Conservation (phyloP, 1,284 basidiomycete genomes). For the Vanrija humicola region DNA sequence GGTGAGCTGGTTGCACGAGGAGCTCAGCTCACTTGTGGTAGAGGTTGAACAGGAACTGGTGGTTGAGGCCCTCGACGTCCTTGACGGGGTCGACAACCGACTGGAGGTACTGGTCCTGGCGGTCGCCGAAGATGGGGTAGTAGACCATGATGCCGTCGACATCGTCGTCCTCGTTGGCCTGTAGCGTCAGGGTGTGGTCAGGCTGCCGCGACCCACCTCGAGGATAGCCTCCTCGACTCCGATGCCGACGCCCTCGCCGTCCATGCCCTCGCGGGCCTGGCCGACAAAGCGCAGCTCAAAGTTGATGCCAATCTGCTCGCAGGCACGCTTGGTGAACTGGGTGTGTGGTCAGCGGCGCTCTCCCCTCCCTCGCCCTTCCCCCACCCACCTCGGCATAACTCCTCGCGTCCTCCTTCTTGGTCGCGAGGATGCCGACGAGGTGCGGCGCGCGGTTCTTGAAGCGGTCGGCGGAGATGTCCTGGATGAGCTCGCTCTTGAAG, state of each 20-base stretch:
- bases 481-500: slow-evolving; percentile 47
- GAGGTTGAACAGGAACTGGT: slow-evolving; percentile 93
- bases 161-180: slow-evolving; percentile 75
- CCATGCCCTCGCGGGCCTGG: slow-evolving; percentile 51
- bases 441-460: slow-evolving; percentile 56
- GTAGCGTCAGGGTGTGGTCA: slow-evolving; percentile 19
- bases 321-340: slow-evolving; percentile 82
- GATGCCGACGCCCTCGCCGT: slow-evolving; percentile 56
- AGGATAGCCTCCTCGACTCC: slow-evolving; percentile 92
- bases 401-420: slow-evolving; percentile 77
- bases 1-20: neutral
- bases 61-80: slow-evolving; percentile 94
- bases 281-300: slow-evolving; percentile 73
- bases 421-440: slow-evolving; percentile 88
- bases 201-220: slow-evolving; percentile 52
- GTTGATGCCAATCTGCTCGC: slow-evolving; percentile 79
- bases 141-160: slow-evolving; percentile 99
- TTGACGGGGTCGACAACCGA: slow-evolving; percentile 76
- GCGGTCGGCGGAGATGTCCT: slow-evolving; percentile 25
- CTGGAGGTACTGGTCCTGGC: slow-evolving; percentile 93
- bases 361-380: neutral
- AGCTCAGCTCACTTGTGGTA: slow-evolving; percentile 79
- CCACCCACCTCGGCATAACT: slow-evolving; percentile 69
- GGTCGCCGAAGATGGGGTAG: slow-evolving; percentile 83
- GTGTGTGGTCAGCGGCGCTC: neutral